Evolutionary conservation across 352 stramenopile genomes (phyloP), one percentile per base, ranked within the genome.

Genomic region (Phytophthora citrophthora): DNA sequence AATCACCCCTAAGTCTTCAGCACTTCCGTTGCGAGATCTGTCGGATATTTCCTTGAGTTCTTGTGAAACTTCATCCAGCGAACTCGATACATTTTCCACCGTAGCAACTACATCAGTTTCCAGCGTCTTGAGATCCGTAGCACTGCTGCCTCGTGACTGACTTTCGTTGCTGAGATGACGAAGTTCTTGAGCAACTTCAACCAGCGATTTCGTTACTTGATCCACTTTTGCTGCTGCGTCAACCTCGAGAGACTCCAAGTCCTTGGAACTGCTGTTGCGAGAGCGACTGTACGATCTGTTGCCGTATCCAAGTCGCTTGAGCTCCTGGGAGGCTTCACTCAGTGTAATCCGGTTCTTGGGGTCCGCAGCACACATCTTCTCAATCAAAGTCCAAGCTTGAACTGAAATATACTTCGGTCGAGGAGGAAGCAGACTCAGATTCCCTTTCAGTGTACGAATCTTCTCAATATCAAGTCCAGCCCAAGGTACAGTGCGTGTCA

Each of bases 341-440:
- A 90, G 47, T 4, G 77, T 67, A 29, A 90, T 70, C 12, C 83
- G 68, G 23, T 77, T 64, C 3, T 55, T 52, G 1, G 81, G 83
- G 43, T 90, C 77, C 1, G 68, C 67, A 0, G 66, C 59, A 57
- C 83, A 93, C 81, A 93, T 90, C 8, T 80, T 75, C 61, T 89
- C 71, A 40, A 93, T 74, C 11, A 93, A 47, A 2, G 56, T 62
- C 83, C 83, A 93, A 46, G 69, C 74, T 9, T 75, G 70, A 15
- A 64, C 40, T 18, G 70, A 70, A 60, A 90, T 68, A 12, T 38
- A 57, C 23, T 64, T 79, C 20, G 79, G 79, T 24, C 79, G 77
- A 61, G 83, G 73, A 10, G 83, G 83, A 8, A 92, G 61, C 3
- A 83, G 50, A 41, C 74, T 62, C 13, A 84, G 41, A 26, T 80